Evolutionary conservation across 2,329 filamentous ascomycete species (phyloP).

Genomic region (Hymenoscyphus occultus): DNA sequence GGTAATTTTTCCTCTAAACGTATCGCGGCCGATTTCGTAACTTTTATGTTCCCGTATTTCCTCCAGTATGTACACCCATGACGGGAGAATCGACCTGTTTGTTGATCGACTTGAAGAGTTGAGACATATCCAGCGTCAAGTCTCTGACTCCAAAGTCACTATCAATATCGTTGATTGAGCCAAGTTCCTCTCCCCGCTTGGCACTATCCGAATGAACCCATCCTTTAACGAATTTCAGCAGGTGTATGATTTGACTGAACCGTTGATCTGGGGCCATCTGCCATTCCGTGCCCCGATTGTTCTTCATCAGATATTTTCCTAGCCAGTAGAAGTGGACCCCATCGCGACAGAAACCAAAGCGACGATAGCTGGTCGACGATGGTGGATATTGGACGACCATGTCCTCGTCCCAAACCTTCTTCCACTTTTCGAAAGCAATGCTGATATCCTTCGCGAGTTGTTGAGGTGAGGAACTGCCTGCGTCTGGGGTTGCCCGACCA

Average conservation of each 20-base stretch:
- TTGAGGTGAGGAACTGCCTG: conserved; percentile 34
- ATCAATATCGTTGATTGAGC: conserved; percentile 66
- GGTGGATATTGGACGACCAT: conserved; percentile 65
- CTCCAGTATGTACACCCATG: conserved; percentile 32
- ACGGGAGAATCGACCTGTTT: conserved; percentile 41
- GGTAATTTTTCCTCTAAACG: conserved; percentile 23
- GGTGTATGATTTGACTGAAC: conserved; percentile 57
- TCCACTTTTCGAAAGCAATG: conserved; percentile 67
- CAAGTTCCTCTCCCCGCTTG: conserved; percentile 63
- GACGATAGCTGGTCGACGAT: conserved; percentile 49
- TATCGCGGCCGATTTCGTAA: conserved; percentile 16
- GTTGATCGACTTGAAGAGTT: conserved; percentile 63
- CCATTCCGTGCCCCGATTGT: conserved; percentile 52
- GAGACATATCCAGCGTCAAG: conserved; percentile 68
- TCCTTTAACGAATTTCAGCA: conserved; percentile 57
- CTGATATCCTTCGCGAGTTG: conserved; percentile 48
- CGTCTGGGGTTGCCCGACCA: conserved; percentile 46
- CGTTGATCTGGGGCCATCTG: conserved; percentile 56
- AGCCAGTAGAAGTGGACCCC: conserved; percentile 73
- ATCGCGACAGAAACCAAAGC: conserved; percentile 69
- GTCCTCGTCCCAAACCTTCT: conserved; percentile 68
- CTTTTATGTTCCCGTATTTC: conserved; percentile 25
- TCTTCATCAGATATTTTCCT: conserved; percentile 62
- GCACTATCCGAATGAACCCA: conserved; percentile 64
- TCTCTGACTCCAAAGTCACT: conserved; percentile 62